phyloP scores from a whole-genome alignment of 345 rosid species.

The Passiflora organensis region DNA sequence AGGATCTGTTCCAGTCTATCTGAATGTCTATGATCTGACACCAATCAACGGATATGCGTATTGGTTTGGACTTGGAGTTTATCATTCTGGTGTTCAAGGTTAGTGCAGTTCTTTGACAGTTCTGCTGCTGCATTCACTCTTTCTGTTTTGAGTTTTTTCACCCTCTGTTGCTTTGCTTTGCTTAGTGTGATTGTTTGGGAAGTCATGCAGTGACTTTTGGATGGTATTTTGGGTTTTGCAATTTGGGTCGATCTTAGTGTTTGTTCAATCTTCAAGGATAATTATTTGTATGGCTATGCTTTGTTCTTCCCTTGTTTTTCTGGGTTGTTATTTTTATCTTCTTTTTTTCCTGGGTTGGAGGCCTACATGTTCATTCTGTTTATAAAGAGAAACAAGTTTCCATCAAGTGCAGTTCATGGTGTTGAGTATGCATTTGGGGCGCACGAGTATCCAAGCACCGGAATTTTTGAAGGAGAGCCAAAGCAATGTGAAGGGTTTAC shows the following conservation, averaged over 20 bases:
- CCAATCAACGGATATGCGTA: constrained; percentile 91
- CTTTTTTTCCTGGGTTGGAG: neutral
- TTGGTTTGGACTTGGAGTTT: constrained; percentile 96
- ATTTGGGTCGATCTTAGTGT: constrained; percentile 1
- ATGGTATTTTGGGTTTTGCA: constrained; percentile 1
- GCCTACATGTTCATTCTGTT: too few relatives aligned
- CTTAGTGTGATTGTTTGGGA: neutral
- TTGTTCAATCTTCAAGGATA: neutral
- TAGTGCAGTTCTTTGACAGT: neutral
- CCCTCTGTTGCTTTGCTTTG: neutral
- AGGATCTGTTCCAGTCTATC: constrained; percentile 88
- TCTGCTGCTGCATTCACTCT: neutral
- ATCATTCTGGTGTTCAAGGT: constrained; percentile 99
- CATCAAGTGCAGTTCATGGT: constrained; percentile 61
- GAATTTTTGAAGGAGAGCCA: constrained; percentile 91
- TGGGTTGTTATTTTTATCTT: neutral
- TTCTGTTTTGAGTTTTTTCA: neutral
- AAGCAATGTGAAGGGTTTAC: constrained; percentile 86
- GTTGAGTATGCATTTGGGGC: constrained; percentile 96
- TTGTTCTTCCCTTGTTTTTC: neutral
- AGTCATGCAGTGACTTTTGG: constrained; percentile 5
- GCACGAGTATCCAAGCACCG: constrained; percentile 86
- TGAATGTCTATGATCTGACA: constrained; percentile 94
- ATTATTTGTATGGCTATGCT: neutral
- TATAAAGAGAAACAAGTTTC: too few relatives aligned